A percentile compares a stretch with the other conserved stretches of the same genome.
These are phyloP conservation scores for Cytospora schulzeri DNA, from an alignment of 2,329 filamentous ascomycete species.

Conservation along the genomic window DNA sequence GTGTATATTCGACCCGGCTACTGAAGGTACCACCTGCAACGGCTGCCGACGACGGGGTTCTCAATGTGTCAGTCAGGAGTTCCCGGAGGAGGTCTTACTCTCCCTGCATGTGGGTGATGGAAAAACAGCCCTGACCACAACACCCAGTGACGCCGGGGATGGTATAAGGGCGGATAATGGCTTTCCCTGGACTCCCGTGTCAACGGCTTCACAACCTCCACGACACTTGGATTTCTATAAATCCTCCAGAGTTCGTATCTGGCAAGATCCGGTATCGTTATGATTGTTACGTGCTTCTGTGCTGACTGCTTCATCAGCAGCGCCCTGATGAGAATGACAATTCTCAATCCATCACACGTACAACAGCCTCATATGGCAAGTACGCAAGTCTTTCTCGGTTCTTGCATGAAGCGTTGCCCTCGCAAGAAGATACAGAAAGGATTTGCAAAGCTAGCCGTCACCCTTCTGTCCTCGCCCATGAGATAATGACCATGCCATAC, in stretches of 20 bases:
- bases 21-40: constrained; percentile 31
- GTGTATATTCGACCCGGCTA: constrained; percentile 34
- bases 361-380: background rate
- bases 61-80: constrained; percentile 33
- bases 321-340: background rate
- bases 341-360: background rate
- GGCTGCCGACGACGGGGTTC: constrained; percentile 35
- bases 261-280: background rate
- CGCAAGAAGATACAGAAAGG: background rate
- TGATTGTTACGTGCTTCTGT: no score
- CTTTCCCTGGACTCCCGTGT: background rate
- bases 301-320: background rate
- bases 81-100: constrained; percentile 18
- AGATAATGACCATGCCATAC: constrained; percentile 8
- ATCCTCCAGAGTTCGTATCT: background rate
- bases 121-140: no score
- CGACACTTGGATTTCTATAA: background rate
- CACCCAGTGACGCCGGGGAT: no score
- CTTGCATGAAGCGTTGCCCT: constrained; percentile 3
- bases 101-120: no score
- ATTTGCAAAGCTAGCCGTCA: background rate
- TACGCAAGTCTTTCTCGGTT: background rate
- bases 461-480: background rate
- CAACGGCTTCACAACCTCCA: background rate
- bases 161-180: constrained; percentile 12